Evolutionary conservation across 1,284 basidiomycete genomes (phyloP).

Genomic region (Sporisorium graminicola): DNA sequence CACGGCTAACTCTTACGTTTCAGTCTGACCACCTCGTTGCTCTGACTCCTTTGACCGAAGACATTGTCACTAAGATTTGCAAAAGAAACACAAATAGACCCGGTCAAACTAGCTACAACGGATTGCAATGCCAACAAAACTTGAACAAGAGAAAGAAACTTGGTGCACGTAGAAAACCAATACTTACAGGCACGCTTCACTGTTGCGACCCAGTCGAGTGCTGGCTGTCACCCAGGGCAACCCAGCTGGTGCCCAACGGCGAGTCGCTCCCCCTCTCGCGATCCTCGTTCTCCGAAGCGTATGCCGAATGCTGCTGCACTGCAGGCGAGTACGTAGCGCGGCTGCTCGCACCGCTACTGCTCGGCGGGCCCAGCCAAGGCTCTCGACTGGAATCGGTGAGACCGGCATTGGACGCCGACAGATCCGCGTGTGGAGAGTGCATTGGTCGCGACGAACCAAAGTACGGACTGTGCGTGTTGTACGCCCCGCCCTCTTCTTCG

Average conservation of each 20-base stretch:
- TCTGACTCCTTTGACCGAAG: neutral
- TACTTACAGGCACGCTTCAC: neutral
- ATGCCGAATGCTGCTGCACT: constrained; percentile 12
- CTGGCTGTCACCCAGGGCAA: constrained; percentile 44
- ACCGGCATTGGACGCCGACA: constrained; percentile 17
- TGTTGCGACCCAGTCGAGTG: constrained; percentile 8
- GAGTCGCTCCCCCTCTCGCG: constrained; percentile 26
- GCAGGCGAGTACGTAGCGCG: constrained; percentile 26
- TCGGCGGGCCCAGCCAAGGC: constrained; percentile 37
- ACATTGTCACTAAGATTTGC: neutral
- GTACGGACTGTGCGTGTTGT: constrained; percentile 38
- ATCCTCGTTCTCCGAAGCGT: constrained; percentile 34
- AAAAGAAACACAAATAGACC: neutral
- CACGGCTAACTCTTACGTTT: too few species aligned
- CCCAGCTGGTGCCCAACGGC: constrained; percentile 51
- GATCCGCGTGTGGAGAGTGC: constrained; percentile 18
- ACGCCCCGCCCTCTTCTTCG: constrained; percentile 32
- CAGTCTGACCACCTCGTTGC: neutral
- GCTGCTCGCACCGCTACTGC: constrained; percentile 34
- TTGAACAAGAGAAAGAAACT: neutral
- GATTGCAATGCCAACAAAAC: neutral
- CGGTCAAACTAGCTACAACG: neutral
- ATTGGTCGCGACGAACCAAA: constrained; percentile 25
- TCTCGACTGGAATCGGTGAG: constrained; percentile 16
- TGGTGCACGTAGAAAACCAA: neutral